These are phyloP conservation scores for Trichoderma orchidacearum DNA, from an alignment of 495 filamentous ascomycete species.

Conservation along the genomic window DNA sequence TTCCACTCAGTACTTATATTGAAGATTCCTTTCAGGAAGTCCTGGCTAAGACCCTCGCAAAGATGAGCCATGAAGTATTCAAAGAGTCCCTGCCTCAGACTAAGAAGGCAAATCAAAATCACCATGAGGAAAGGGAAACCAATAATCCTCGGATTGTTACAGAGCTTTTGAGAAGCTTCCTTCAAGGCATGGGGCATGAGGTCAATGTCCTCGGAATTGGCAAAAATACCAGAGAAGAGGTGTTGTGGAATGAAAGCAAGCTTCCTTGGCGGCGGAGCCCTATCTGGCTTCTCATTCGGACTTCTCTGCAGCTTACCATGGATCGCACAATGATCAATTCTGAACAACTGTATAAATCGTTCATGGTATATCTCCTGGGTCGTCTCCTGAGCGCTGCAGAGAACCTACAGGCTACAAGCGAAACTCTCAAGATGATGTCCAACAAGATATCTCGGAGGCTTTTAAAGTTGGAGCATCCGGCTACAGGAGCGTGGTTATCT, in stretches of 20 bases:
- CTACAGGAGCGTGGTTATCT: not conserved
- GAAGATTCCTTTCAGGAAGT: constrained; percentile 20
- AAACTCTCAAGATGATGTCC: constrained; percentile 29
- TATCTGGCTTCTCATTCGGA: constrained; percentile 46
- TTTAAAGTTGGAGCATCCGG: constrained; percentile 22
- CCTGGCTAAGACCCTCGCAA: constrained; percentile 26
- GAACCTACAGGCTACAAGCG: constrained; percentile 7
- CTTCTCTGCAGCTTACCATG: constrained; percentile 30
- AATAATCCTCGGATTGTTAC: constrained; percentile 40
- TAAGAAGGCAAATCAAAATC: constrained; percentile 20
- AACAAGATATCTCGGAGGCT: constrained; percentile 36
- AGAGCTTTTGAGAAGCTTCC: constrained; percentile 33
- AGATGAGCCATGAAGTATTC: constrained; percentile 28
- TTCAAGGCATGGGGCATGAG: constrained; percentile 27
- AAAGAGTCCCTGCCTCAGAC: constrained; percentile 21
- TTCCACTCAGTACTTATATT: constrained; percentile 19
- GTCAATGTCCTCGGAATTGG: constrained; percentile 18
- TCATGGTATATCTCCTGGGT: constrained; percentile 39
- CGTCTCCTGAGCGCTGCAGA: constrained; percentile 20
- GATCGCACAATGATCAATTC: not conserved
- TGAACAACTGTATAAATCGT: constrained; percentile 34
- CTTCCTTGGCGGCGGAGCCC: constrained; percentile 44
- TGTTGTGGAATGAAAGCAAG: constrained; percentile 27
- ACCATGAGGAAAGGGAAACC: constrained; percentile 40
- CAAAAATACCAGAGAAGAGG: constrained; percentile 52